Base-by-base conservation (phyloP, 1,284 basidiomycete species). In the Sparassis latifolia region DNA sequence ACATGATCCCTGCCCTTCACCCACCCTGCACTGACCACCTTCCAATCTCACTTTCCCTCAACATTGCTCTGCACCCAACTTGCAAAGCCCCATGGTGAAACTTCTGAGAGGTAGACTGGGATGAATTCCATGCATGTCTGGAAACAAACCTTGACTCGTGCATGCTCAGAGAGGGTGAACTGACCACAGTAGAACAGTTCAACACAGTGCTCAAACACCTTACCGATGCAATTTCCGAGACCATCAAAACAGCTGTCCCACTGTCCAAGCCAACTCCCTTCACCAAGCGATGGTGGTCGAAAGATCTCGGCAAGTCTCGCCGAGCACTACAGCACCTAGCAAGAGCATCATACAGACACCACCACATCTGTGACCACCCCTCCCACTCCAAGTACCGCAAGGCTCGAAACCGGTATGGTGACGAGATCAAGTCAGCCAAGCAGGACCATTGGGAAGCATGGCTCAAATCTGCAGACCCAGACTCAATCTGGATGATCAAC, bases 361-460 rank as follows among this genome's bases (percentile, higher is more conserved):
- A 28, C 72, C 70, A 51, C 65, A 57, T 9, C 66, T 64, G 49
- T 57, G 3, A 0, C 28, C 1, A 58, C 72, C 55, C 59, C 50
- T 0, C 67, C 69, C 48, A 44, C 52, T n/a, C 54, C 63, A 39
- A 58, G 47, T 46, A 43, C 55, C 2, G n/a, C 37, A 5, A 20
- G 20, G 46, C 28, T 6, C 33, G 56, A 3, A 68, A 66, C 45
- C 31, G 45, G 5, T 74, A 73, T 48, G 46, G 50, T 0, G 52
- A 67, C 28, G 47, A 47, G n/a, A 67, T 75, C n/a, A 30, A 49
- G 10, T 39, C 45, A 5, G 58, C 61, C 0, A 75, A 72, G 46
- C 52, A 53, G 0, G 56, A 69, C n/a, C 64, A 66, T 53, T 71
- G 69, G 69, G 47, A 55, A 1, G 61, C 66, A 0, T 75, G 61